Conservation (phyloP, 2,329 filamentous ascomycete genomes). For the Ambrosiella xylebori region DNA sequence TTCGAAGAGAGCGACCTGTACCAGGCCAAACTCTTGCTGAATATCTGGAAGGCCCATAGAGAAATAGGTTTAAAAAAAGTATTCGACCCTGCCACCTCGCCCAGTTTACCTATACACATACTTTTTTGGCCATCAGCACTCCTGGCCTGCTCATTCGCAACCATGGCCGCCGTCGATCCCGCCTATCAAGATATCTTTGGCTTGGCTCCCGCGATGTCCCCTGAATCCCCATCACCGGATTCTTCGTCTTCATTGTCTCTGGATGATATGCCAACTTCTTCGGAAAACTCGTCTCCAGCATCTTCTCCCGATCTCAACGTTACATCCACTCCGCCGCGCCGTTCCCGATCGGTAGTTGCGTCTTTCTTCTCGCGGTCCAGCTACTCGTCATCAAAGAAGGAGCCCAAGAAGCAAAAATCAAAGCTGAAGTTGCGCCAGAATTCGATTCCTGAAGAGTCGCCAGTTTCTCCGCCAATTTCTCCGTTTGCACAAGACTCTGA, state of each 20-base stretch:
- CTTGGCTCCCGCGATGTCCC: background rate
- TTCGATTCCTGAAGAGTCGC: background rate
- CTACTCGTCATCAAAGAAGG: background rate
- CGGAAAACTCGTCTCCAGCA: background rate
- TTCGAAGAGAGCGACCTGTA: background rate
- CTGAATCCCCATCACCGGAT: background rate
- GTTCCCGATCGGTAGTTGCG: conserved; percentile 7
- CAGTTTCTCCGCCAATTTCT: background rate
- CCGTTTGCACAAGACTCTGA: background rate
- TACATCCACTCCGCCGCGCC: conserved; percentile 2
- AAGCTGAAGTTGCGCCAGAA: background rate
- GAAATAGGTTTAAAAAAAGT: no score
- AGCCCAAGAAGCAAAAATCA: conserved; percentile 4
- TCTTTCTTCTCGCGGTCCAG: conserved; percentile 9
- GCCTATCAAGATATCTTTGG: conserved; percentile 12
- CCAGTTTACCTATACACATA: no score
- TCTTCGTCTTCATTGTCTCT: conserved; percentile 2
- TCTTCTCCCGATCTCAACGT: conserved; percentile 4
- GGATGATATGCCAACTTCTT: background rate
- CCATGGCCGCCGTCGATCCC: conserved; percentile 10
- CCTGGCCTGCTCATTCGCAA: conserved; percentile 2
- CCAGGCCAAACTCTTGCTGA: no score
- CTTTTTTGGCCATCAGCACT: background rate
- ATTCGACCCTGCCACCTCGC: no score
- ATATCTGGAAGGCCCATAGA: no score